These are phyloP conservation scores for Apiosordaria backusii DNA, from an alignment of 495 filamentous ascomycete species.

Conservation along the genomic window DNA sequence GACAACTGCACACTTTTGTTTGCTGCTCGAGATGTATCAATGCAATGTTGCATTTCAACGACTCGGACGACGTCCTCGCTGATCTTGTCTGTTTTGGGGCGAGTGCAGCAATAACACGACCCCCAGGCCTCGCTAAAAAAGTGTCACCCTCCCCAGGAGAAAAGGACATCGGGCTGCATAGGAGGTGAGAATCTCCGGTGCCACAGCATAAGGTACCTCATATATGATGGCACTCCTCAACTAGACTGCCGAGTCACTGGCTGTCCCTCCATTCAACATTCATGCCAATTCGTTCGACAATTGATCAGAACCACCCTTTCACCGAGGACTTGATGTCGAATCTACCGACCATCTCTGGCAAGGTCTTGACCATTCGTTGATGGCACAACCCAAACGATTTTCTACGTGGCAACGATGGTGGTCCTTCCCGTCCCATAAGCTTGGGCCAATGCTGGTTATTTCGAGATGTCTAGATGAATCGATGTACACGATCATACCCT, in stretches of 20 bases:
- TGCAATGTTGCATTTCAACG: neutral
- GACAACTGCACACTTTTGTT: too few species aligned
- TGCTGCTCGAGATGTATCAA: too few species aligned
- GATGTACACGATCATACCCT: neutral
- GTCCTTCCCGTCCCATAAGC: slow-evolving; percentile 1
- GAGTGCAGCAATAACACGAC: neutral
- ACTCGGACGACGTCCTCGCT: neutral
- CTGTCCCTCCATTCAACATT: neutral
- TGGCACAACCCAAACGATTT: neutral
- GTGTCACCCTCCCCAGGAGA: too few species aligned
- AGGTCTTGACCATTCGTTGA: neutral
- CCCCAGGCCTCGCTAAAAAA: neutral
- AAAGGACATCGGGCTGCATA: neutral
- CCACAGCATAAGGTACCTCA: slow-evolving; percentile 1
- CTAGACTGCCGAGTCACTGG: neutral
- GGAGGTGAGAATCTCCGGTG: slow-evolving; percentile 8
- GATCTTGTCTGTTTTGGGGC: neutral
- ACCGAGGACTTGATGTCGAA: neutral
- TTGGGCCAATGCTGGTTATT: neutral
- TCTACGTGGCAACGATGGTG: neutral
- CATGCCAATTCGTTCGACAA: too few species aligned
- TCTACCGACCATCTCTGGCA: neutral
- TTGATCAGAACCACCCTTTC: neutral
- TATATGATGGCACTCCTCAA: neutral
- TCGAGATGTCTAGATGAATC: neutral